These are phyloP conservation scores for Geotrichum restrictum DNA, from an alignment of 1,139 yeast species.

Conservation along the genomic window DNA sequence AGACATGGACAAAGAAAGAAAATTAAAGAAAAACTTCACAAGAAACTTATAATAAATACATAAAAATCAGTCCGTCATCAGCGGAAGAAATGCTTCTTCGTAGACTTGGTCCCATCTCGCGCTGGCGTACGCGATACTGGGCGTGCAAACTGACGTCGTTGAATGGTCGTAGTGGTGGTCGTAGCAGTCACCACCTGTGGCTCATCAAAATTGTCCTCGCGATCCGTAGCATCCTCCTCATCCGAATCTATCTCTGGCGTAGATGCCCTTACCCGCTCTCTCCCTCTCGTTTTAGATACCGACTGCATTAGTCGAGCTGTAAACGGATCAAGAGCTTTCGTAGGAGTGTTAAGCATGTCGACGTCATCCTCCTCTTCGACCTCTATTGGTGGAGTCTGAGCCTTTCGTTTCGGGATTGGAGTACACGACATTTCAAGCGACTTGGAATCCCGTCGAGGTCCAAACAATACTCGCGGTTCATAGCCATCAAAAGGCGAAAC, in stretches of 20 bases:
- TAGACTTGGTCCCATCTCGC: not conserved
- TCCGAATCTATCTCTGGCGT: conserved; percentile 19
- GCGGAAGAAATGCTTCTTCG: conserved; percentile 16
- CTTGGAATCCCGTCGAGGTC: conserved; percentile 16
- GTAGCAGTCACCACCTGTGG: conserved; percentile 11
- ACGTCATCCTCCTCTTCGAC: not conserved
- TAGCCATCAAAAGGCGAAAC: conserved; percentile 24
- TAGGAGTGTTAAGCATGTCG: conserved; percentile 1
- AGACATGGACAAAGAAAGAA: conserved; percentile 3
- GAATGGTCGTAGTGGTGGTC: conserved; percentile 1
- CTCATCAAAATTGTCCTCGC: conserved; percentile 6
- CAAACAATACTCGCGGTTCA: conserved; percentile 30
- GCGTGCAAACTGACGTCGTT: conserved; percentile 6
- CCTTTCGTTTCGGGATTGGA: conserved; percentile 8
- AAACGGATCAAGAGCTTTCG: conserved; percentile 3
- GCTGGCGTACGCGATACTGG: not conserved
- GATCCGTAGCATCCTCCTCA: conserved; percentile 13
- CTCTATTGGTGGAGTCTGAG: no score
- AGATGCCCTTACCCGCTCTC: conserved; percentile 5
- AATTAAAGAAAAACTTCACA: not conserved
- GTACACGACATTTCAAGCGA: conserved; percentile 17
- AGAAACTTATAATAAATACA: conserved; percentile 3
- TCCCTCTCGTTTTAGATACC: not conserved
- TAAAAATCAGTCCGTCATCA: conserved; percentile 2
- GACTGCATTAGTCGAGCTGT: conserved; percentile 7